These are phyloP conservation scores for Chaetoceros tenuissimus DNA, from an alignment of 108 stramenopile genomes.

Conservation along the genomic window DNA sequence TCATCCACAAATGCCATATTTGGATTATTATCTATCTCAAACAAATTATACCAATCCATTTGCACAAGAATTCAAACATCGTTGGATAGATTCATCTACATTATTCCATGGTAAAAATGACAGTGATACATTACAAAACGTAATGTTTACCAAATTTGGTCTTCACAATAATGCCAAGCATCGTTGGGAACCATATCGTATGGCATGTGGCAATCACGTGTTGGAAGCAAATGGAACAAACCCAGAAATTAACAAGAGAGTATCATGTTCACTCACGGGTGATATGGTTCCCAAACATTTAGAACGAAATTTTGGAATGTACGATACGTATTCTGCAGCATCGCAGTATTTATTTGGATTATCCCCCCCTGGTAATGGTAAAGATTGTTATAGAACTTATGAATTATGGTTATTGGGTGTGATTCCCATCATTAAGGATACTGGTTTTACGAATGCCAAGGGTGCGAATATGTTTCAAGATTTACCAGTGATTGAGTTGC, in stretches of 20 bases:
- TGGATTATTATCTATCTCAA: conserved; percentile 1
- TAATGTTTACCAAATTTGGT: conserved; percentile 14
- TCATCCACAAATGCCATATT: conserved; percentile 7
- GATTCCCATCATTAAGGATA: conserved; percentile 16
- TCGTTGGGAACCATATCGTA: too few species aligned
- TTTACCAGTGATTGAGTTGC: conserved; percentile 18
- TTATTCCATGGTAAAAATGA: too few species aligned
- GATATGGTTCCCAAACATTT: neutral
- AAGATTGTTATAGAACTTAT: conserved; percentile 25
- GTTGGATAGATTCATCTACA: conserved; percentile 3
- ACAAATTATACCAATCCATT: conserved; percentile 23
- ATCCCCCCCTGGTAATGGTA: conserved; percentile 13
- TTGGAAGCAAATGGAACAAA: too few species aligned
- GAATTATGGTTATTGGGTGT: conserved; percentile 19
- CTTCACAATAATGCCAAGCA: conserved; percentile 2
- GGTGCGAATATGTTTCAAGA: conserved; percentile 6
- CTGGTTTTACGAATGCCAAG: too few species aligned
- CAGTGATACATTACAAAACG: too few species aligned
- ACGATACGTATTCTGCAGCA: neutral
- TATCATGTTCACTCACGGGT: neutral
- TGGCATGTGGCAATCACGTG: too few species aligned
- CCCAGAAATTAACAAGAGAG: too few species aligned
- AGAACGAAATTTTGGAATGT: conserved; percentile 1
- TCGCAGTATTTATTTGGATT: conserved; percentile 14
- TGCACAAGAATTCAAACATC: conserved; percentile 1